Percentiles rank a stretch among this genome's conserved stretches.
Evolutionary conservation across 1,139 yeast genomes (phyloP).

Genomic region (Magnusiomyces tetraspermus): DNA sequence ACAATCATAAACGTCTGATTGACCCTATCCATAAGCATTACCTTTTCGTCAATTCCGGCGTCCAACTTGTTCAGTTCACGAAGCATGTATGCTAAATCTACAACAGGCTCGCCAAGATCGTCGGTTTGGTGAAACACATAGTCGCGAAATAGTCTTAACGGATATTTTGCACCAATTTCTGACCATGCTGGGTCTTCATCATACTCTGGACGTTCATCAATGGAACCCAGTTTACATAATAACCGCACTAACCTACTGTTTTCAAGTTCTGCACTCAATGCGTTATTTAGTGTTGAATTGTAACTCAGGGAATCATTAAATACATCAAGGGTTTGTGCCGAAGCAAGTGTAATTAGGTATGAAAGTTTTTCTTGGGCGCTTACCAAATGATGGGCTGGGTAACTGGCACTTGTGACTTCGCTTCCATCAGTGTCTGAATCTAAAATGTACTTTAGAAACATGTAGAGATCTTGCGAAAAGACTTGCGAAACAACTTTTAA

Average conservation of each 20-base stretch:
- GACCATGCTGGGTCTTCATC: conserved; percentile 53
- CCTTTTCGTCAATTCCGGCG: conserved; percentile 80
- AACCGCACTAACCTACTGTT: conserved; percentile 81
- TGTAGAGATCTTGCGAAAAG: conserved; percentile 18
- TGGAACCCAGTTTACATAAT: conserved; percentile 68
- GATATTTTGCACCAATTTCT: conserved; percentile 67
- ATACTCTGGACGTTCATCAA: conserved; percentile 65
- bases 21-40: conserved; percentile 71
- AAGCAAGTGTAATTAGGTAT: conserved; percentile 18
- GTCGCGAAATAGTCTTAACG: conserved; percentile 71
- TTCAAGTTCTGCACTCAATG: conserved; percentile 66
- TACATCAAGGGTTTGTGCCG: conserved; percentile 17
- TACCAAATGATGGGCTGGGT: neutral
- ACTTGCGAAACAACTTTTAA: conserved; percentile 18
- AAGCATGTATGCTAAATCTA: conserved; percentile 78
- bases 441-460: conserved; percentile 17
- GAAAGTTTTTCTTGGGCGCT: neutral
- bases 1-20: conserved; percentile 74
- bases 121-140: conserved; percentile 79
- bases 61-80: conserved; percentile 77
- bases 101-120: conserved; percentile 63
- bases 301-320: conserved; percentile 49
- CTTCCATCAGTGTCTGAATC: neutral
- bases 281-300: conserved; percentile 58
- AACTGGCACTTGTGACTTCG: neutral